Evolutionary conservation across 2,329 filamentous ascomycete genomes (phyloP).

Genomic region (Trichoderma brevicompactum): DNA sequence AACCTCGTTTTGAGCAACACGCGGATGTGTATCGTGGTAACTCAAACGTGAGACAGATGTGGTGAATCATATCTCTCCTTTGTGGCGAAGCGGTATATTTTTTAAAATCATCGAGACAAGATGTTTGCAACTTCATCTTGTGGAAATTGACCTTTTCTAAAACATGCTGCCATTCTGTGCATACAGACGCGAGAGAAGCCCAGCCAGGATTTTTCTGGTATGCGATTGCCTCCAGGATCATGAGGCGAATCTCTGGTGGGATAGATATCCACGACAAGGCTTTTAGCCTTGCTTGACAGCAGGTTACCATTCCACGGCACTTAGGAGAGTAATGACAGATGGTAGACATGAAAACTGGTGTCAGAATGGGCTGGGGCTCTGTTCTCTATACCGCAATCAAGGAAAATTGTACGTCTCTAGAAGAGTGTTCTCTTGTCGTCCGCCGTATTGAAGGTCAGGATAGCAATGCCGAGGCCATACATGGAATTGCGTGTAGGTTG

Average conservation of each 20-base stretch:
- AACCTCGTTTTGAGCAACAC: slow-evolving; percentile 30
- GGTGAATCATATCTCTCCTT: slow-evolving; percentile 35
- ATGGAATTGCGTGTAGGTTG: too few species aligned
- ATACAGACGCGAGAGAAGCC: slow-evolving; percentile 41
- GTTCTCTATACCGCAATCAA: too few species aligned
- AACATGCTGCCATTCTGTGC: slow-evolving; percentile 43
- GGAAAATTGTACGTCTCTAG: too few species aligned
- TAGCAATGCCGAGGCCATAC: too few species aligned
- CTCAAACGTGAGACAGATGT: slow-evolving; percentile 41
- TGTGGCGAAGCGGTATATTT: slow-evolving; percentile 24
- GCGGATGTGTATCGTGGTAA: slow-evolving; percentile 35
- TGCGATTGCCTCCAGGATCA: slow-evolving; percentile 39
- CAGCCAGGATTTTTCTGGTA: slow-evolving; percentile 39
- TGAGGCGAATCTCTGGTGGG: slow-evolving; percentile 40
- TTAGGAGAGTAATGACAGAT: too few species aligned
- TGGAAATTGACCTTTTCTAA: slow-evolving; percentile 40
- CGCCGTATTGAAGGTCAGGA: too few species aligned
- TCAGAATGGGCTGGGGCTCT: too few species aligned
- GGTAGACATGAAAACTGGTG: too few species aligned
- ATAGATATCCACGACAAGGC: slow-evolving; percentile 31
- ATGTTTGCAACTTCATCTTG: slow-evolving; percentile 35
- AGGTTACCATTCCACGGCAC: too few species aligned
- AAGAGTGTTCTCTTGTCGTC: too few species aligned
- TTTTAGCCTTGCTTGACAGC: too few species aligned
- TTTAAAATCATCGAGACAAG: slow-evolving; percentile 36